Evolutionary conservation across 139 green algal species (phyloP), one percentile per base, ranked within the genome.

Genomic region (Diplosphaera chodatii): DNA sequence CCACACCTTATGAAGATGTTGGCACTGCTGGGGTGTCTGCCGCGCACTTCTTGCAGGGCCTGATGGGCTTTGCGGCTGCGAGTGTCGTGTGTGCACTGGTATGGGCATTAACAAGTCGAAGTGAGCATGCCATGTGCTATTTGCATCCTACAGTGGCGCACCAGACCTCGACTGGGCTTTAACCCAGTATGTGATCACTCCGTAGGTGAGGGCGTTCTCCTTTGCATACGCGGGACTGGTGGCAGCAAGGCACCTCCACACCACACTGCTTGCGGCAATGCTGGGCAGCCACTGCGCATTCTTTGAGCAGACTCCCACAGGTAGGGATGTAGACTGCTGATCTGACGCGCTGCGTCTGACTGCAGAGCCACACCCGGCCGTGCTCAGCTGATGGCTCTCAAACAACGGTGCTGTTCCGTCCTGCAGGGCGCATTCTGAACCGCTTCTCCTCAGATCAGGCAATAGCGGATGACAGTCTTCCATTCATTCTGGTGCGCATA

Each of bases 381-480:
- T n/a, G n/a, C n/a, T n/a, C n/a, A n/a, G n/a, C n/a, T n/a, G n/a
- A n/a, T n/a, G n/a, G n/a, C n/a, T n/a, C n/a, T n/a, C n/a, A n/a
- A n/a, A n/a, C n/a, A n/a, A n/a, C n/a, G n/a, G n/a, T n/a, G n/a
- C n/a, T n/a, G n/a, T n/a, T n/a, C n/a, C n/a, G n/a, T n/a, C 6
- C 28, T 64, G 28, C 69, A 64, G 73, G 73, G 5, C 74, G 84
- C 25, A 73, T 94, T 2, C 70, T 95, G 34, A 96, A 96, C 85
- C 79, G 92, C 40, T 94, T 97, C 33, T 93, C 87, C 0, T 93
- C 88, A 0, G 92, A 97, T 74, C 77, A 74, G 48, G 83, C 81
- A n/a, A 87, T 76, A 1, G 79, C 91, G 21, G 92, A 97, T 63
- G 90, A 97, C 78, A 85, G 77, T 0, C 82, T 97, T 37, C 92